phyloP scores from a whole-genome alignment of 2,329 filamentous ascomycete species.

The Colletotrichum camelliae region DNA sequence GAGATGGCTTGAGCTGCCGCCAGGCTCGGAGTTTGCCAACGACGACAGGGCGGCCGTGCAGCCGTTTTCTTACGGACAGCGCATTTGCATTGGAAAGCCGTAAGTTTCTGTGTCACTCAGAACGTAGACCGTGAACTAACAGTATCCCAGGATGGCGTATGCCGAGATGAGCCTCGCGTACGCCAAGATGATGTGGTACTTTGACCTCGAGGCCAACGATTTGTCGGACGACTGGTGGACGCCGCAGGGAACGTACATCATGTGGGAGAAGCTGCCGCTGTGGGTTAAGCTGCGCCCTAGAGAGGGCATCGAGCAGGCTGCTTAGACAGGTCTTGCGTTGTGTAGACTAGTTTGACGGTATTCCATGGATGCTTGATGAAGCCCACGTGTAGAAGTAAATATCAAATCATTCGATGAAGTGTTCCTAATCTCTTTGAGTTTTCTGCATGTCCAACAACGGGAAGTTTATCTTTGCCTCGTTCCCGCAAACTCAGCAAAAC shows the following conservation, averaged over 20 bases:
- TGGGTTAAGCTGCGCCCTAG: background rate
- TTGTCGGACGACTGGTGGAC: slow-evolving; percentile 39
- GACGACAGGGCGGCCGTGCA: slow-evolving; percentile 31
- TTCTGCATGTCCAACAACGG: background rate
- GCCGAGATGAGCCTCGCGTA: slow-evolving; percentile 54
- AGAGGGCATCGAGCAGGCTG: background rate
- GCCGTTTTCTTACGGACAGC: slow-evolving; percentile 51
- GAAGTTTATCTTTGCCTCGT: background rate
- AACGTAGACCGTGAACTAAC: background rate
- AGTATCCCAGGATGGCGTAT: slow-evolving; percentile 41
- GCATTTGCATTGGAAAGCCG: slow-evolving; percentile 56
- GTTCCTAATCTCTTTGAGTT: background rate
- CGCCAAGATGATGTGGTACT: slow-evolving; percentile 48
- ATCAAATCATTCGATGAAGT: background rate
- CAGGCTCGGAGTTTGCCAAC: background rate
- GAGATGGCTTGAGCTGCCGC: background rate
- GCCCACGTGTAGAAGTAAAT: background rate
- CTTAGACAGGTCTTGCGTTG: background rate
- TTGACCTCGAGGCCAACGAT: slow-evolving; percentile 44
- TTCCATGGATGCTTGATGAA: background rate
- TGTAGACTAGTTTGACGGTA: background rate
- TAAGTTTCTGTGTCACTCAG: slow-evolving; percentile 30
- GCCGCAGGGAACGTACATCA: background rate
- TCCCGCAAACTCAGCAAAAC: background rate
- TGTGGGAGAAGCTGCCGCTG: slow-evolving; percentile 5